Evolutionary conservation across 106 monocot genomes (phyloP).

Genomic region (Allium fistulosum): DNA sequence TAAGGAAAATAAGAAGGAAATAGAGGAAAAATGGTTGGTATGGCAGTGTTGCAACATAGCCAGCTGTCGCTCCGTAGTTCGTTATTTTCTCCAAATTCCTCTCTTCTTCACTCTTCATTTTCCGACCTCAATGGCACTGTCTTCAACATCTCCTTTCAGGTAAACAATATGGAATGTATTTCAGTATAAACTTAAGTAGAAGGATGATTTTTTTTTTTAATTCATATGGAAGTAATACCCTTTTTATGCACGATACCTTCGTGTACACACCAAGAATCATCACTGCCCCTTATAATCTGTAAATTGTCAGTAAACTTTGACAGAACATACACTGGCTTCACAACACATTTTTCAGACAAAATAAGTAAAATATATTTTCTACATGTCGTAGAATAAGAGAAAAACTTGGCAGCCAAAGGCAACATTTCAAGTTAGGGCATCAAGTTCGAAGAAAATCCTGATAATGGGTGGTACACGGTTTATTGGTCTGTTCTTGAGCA

Average conservation of each 20-base stretch:
- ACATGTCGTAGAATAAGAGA: slow-evolving; percentile 39
- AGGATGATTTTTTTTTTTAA: too few relatives aligned
- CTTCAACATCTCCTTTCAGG: slow-evolving; percentile 52
- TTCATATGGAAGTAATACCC: too few relatives aligned
- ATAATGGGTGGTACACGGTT: slow-evolving; percentile 98
- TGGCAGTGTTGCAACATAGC: slow-evolving; percentile 26
- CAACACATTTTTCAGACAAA: slow-evolving; percentile 34
- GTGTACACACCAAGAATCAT: too few relatives aligned
- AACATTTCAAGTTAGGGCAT: slow-evolving; percentile 46
- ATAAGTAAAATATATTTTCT: not conserved
- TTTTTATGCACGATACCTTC: too few relatives aligned
- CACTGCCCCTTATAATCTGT: too few relatives aligned
- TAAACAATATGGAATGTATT: not conserved
- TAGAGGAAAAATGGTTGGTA: slow-evolving; percentile 18
- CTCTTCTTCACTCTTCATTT: slow-evolving; percentile 55
- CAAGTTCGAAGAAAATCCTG: slow-evolving; percentile 75
- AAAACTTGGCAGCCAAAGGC: slow-evolving; percentile 38
- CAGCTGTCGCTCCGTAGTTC: slow-evolving; percentile 23
- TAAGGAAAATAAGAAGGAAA: not conserved
- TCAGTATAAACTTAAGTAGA: too few relatives aligned
- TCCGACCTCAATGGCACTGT: slow-evolving; percentile 77
- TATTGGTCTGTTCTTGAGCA: slow-evolving; percentile 85
- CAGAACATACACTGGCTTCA: slow-evolving; percentile 54
- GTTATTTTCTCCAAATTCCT: slow-evolving; percentile 16
- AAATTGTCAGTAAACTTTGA: slow-evolving; percentile 23